A percentile compares a stretch with the other conserved stretches of the same genome.
phyloP scores from a whole-genome alignment of 176 grass and related monocot species.

The bread wheat (Triticum aestivum) region IWGSC_CS_RefSeq_v2.1 NC_057806.1:404316917-404317416 shows the following conservation, averaged over 20 bases:
- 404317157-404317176: slow-evolving; percentile 78
- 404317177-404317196: slow-evolving; percentile 52
- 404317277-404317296: slow-evolving; percentile 98
- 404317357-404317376: slow-evolving; percentile 76
- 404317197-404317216: slow-evolving; percentile 67
- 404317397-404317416: slow-evolving; percentile 82
- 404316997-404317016: background rate
- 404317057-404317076: background rate
- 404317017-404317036: background rate
- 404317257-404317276: slow-evolving; percentile 95
- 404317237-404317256: slow-evolving; percentile 88
- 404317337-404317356: slow-evolving; percentile 86
- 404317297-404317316: slow-evolving; percentile 72
- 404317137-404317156: slow-evolving; percentile 48
- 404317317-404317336: slow-evolving; percentile 82
- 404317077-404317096: background rate
- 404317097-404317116: background rate
- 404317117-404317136: background rate
- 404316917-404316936: background rate
- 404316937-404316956: background rate
- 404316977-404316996: background rate
- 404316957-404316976: background rate
- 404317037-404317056: background rate
- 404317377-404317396: slow-evolving; percentile 80
- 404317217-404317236: slow-evolving; percentile 72